Conservation (phyloP, 345 rosid species). For the Camelina hispida region DNA sequence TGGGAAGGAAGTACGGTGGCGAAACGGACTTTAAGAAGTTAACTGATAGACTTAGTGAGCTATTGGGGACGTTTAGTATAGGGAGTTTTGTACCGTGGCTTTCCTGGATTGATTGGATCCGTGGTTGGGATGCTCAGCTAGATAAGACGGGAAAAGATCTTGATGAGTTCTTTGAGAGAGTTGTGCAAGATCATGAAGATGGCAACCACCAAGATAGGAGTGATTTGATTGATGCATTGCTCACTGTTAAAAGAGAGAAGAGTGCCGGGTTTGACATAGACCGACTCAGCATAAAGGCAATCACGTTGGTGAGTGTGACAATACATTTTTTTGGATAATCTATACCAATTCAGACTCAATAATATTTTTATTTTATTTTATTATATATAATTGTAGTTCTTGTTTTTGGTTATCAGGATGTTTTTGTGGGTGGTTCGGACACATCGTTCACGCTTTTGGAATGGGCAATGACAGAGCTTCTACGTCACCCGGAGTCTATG, state of each 20-base stretch:
- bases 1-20: constrained; percentile 57
- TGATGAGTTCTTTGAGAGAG: constrained; percentile 44
- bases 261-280: constrained; percentile 39
- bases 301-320: constrained; percentile 45
- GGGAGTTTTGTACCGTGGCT: constrained; percentile 65
- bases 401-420: constrained; percentile 37
- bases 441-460: constrained; percentile 45
- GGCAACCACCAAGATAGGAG: neutral
- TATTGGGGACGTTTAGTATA: constrained; percentile 47
- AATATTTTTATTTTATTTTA: neutral
- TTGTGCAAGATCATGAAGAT: constrained; percentile 38
- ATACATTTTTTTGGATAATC: neutral
- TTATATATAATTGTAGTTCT: neutral
- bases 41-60: constrained; percentile 34
- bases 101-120: constrained; percentile 49
- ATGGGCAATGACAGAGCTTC: constrained; percentile 57
- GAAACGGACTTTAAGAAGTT: constrained; percentile 49
- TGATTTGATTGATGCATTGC: constrained; percentile 37
- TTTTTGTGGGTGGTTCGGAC: constrained; percentile 52
- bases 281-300: constrained; percentile 44
- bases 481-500: constrained; percentile 46
- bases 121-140: constrained; percentile 34
- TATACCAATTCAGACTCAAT: neutral
- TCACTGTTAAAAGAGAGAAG: constrained; percentile 39
- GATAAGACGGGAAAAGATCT: constrained; percentile 39